Evolutionary conservation across 305 asterid genomes (phyloP).

Genomic region (Fraxinus platypoda): DNA sequence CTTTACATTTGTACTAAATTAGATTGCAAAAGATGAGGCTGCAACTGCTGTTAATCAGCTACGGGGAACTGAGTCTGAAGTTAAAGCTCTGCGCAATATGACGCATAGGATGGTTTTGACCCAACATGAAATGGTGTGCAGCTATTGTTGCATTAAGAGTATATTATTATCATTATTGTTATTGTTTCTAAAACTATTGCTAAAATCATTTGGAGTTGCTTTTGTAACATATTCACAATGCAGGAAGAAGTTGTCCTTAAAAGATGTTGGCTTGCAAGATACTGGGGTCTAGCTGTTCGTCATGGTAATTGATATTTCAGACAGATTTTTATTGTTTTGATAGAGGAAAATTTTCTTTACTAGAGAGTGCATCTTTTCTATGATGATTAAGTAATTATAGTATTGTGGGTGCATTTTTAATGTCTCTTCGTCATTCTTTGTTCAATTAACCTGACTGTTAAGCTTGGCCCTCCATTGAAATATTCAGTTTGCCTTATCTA

Average conservation of each 20-base stretch:
- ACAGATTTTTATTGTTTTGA: slow-evolving; percentile 16
- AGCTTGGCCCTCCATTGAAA: slow-evolving; percentile 1
- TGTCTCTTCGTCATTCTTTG: neutral
- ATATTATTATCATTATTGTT: neutral
- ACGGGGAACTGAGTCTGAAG: slow-evolving; percentile 71
- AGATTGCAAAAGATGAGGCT: slow-evolving; percentile 74
- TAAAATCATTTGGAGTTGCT: slow-evolving; percentile 15
- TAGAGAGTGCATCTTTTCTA: neutral
- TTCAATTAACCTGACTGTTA: slow-evolving; percentile 8
- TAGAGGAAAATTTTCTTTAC: slow-evolving; percentile 4
- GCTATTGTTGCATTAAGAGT: slow-evolving; percentile 24
- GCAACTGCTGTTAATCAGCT: slow-evolving; percentile 60
- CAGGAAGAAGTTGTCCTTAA: slow-evolving; percentile 99
- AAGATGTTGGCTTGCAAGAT: slow-evolving; percentile 99
- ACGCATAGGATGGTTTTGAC: slow-evolving; percentile 95
- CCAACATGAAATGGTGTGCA: slow-evolving; percentile 81
- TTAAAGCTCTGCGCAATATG: slow-evolving; percentile 78
- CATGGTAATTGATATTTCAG: slow-evolving; percentile 52
- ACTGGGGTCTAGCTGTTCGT: slow-evolving; percentile 93
- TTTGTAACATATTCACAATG: slow-evolving; percentile 30
- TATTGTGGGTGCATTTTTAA: slow-evolving; percentile 2
- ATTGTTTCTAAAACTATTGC: neutral
- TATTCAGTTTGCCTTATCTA: slow-evolving; percentile 8
- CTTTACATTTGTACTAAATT: slow-evolving; percentile 30
- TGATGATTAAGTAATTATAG: neutral